Conservation (phyloP, 257 asterid genomes). For the Gentiana macrophylla region DNA sequence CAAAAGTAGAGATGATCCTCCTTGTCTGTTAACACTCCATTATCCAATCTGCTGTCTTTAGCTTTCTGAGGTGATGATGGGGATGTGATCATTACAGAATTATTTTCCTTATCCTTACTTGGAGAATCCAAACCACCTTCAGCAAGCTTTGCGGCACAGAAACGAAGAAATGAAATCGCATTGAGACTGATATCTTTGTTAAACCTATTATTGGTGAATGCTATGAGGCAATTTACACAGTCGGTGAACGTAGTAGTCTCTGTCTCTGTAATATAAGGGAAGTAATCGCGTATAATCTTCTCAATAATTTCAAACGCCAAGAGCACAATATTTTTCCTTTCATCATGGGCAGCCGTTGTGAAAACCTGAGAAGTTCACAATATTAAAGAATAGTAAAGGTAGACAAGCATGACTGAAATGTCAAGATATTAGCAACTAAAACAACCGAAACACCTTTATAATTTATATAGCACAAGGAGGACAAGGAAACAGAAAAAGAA, state of each 20-base stretch:
- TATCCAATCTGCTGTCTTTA: constrained; percentile 53
- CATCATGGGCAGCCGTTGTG: constrained; percentile 97
- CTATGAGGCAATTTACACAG: constrained; percentile 90
- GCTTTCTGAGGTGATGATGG: constrained; percentile 61
- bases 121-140: constrained; percentile 71
- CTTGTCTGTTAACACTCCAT: constrained; percentile 53
- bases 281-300: constrained; percentile 94
- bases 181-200: constrained; percentile 91
- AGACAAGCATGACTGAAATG: not conserved
- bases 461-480: constrained; percentile 5
- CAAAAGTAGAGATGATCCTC: constrained; percentile 90
- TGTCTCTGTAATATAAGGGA: constrained; percentile 95
- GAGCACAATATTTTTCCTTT: constrained; percentile 87
- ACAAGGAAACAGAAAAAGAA: not conserved
- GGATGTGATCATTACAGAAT: constrained; percentile 38
- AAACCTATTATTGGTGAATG: constrained; percentile 89
- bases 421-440: not conserved
- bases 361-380: constrained; percentile 55
- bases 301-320: constrained; percentile 92
- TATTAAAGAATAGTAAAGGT: constrained; percentile 5
- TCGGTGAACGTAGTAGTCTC: constrained; percentile 96
- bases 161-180: constrained; percentile 92
- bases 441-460: too few relatives aligned
- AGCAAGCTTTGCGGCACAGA: constrained; percentile 95
- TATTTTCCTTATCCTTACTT: constrained; percentile 28